phyloP scores from a whole-genome alignment of 768 basidiomycete species.

The Gloeophyllum trabeum region DNA sequence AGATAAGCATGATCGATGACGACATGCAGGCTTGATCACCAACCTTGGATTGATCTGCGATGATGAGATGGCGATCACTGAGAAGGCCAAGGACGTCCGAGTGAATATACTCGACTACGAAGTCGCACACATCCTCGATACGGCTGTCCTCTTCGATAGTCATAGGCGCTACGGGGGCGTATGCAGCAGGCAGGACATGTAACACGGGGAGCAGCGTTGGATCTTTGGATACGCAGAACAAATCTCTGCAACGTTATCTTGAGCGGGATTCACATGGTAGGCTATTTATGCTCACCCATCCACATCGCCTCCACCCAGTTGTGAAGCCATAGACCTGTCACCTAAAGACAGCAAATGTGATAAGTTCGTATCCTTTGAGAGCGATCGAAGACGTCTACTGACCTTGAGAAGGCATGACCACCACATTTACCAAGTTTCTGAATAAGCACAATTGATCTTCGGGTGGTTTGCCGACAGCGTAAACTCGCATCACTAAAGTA shows the following conservation, averaged over 20 bases:
- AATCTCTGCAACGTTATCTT: constrained; percentile 32
- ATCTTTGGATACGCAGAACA: constrained; percentile 50
- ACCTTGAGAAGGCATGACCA: constrained; percentile 62
- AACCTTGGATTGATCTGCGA: constrained; percentile 71
- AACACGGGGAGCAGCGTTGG: constrained; percentile 41
- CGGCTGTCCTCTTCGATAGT: constrained; percentile 32
- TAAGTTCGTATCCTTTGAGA: too few species aligned
- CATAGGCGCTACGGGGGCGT: constrained; percentile 26
- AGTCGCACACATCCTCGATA: constrained; percentile 39
- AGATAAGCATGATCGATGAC: background rate
- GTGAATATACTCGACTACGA: constrained; percentile 75
- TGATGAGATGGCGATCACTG: constrained; percentile 54
- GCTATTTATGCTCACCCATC: too few species aligned
- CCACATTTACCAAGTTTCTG: constrained; percentile 50
- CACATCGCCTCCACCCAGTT: constrained; percentile 68
- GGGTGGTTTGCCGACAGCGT: constrained; percentile 63
- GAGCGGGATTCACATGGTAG: too few species aligned
- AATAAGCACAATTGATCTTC: constrained; percentile 43
- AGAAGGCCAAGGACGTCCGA: constrained; percentile 71
- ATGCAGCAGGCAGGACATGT: constrained; percentile 39
- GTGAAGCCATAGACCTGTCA: constrained; percentile 51
- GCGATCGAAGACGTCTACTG: constrained; percentile 2
- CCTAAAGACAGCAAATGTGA: constrained; percentile 24
- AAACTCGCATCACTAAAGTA: constrained; percentile 40
- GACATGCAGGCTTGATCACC: constrained; percentile 1